A percentile compares a stretch with the other conserved stretches of the same genome.
These are phyloP conservation scores for Tetrahymena elliotti DNA, from an alignment of 73 alveolate species.

Conservation along the genomic window DNA sequence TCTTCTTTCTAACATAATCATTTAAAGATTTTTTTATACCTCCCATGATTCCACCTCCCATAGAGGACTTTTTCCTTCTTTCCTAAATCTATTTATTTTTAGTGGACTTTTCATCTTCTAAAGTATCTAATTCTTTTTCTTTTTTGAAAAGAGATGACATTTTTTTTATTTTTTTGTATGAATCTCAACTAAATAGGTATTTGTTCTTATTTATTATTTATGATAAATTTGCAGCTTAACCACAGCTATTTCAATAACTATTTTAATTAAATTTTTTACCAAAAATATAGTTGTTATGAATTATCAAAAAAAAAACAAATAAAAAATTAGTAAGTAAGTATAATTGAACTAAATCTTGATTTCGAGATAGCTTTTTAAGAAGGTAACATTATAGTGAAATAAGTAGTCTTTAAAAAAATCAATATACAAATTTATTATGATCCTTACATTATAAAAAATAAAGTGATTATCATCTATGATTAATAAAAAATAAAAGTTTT, in stretches of 20 bases:
- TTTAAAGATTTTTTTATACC: background rate
- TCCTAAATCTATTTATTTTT: background rate
- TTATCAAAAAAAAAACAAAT: background rate
- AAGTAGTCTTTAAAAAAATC: background rate
- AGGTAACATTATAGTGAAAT: background rate
- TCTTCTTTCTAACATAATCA: background rate
- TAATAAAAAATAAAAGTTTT: no score
- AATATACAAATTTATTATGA: background rate
- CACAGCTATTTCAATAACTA: background rate
- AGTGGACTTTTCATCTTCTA: background rate
- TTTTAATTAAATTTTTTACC: background rate
- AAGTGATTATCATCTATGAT: background rate
- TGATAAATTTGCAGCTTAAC: background rate
- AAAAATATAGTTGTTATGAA: background rate
- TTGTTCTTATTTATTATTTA: background rate
- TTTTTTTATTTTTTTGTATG: background rate
- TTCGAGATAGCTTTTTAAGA: background rate
- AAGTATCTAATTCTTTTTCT: background rate
- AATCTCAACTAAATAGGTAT: background rate
- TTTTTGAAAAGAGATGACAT: background rate
- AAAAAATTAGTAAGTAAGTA: no score
- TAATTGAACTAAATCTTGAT: background rate
- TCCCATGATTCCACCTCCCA: background rate
- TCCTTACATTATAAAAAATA: background rate
- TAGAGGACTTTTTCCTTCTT: background rate